These are phyloP conservation scores for Fusarium haematococcum DNA, from an alignment of 2,329 filamentous ascomycete genomes.

Conservation along the genomic window DNA sequence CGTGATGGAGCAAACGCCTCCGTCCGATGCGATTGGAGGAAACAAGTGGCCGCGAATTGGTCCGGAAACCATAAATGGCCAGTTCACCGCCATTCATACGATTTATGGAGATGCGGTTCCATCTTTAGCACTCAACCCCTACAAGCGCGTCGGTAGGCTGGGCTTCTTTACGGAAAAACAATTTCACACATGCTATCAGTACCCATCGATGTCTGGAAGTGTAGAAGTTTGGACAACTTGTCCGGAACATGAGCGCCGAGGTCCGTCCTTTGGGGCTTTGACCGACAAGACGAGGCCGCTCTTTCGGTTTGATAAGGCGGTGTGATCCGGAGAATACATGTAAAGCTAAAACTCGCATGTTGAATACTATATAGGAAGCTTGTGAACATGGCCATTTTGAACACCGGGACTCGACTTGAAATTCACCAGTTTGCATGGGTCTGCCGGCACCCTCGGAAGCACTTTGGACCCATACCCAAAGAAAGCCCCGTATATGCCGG, in stretches of 20 bases:
- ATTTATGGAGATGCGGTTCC: conserved; percentile 6
- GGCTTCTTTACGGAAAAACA: conserved; percentile 9
- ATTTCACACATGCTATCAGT: background rate
- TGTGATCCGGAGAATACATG: background rate
- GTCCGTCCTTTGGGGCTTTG: background rate
- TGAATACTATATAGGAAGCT: background rate
- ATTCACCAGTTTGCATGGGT: background rate
- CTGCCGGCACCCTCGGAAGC: background rate
- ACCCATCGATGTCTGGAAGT: background rate
- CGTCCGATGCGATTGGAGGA: background rate
- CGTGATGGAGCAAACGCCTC: background rate
- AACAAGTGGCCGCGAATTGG: background rate
- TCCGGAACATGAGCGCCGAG: background rate
- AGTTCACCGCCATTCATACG: background rate
- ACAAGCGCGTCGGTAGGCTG: conserved; percentile 8
- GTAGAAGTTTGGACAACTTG: background rate
- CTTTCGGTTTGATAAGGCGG: background rate
- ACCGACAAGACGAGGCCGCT: background rate
- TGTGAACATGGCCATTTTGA: background rate
- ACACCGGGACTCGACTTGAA: background rate
- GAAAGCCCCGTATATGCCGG: background rate
- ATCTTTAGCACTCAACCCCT: conserved; percentile 6
- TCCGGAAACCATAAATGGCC: background rate
- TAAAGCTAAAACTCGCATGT: background rate
- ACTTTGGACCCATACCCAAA: background rate